phyloP scores from a whole-genome alignment of 345 rosid species.

The Eutrema heterophyllum region DNA sequence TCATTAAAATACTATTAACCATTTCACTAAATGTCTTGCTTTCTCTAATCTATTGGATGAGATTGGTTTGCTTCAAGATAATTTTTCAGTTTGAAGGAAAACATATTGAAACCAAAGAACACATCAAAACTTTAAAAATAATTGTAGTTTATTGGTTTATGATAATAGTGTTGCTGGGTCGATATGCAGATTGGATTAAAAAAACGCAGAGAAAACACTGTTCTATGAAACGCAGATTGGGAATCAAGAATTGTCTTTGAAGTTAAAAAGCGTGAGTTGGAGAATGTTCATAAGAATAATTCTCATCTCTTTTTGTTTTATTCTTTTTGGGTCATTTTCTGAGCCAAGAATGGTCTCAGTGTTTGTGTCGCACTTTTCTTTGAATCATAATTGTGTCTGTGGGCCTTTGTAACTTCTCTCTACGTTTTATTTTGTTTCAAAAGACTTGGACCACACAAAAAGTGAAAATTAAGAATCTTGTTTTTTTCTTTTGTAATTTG shows the following conservation, averaged over 20 bases:
- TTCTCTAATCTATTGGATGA: no score
- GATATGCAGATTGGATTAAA: not conserved
- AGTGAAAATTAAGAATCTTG: not conserved
- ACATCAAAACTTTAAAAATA: not conserved
- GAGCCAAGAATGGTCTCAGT: slow-evolving; percentile 15
- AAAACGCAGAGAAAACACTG: not conserved
- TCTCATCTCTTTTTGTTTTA: slow-evolving; percentile 3
- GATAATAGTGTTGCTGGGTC: not conserved
- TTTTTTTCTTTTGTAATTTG: not conserved
- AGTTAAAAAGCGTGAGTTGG: slow-evolving; percentile 5
- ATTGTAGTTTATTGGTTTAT: not conserved
- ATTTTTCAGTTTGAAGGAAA: no score
- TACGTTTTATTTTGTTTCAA: slow-evolving; percentile 16
- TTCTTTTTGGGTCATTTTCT: slow-evolving; percentile 15
- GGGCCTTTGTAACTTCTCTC: slow-evolving; percentile 10
- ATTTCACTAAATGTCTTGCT: no score
- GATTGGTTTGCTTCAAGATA: no score
- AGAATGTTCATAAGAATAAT: slow-evolving; percentile 4
- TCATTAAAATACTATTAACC: no score
- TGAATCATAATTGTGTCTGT: slow-evolving; percentile 27
- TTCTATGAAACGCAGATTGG: not conserved
- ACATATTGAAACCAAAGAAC: not conserved
- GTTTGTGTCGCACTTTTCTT: slow-evolving; percentile 27
- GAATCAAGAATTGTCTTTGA: not conserved
- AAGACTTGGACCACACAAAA: slow-evolving; percentile 7